Evolutionary conservation across 2,329 filamentous ascomycete species (phyloP), one percentile per base, ranked within the genome.

Genomic region (Elsinoe necatrix): DNA sequence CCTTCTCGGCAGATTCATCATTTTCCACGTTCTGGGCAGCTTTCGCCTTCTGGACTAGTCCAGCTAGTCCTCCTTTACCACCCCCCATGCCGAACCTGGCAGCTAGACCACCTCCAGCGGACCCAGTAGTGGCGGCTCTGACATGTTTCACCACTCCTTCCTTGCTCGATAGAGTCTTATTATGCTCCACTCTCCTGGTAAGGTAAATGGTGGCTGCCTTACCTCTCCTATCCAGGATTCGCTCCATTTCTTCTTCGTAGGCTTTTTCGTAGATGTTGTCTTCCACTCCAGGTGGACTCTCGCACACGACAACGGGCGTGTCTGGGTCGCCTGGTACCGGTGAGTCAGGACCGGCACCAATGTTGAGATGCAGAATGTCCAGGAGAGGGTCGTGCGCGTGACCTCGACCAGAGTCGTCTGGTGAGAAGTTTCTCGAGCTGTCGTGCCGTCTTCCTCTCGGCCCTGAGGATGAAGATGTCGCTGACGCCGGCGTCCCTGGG

Each of bases 181-280:
- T 67, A 55, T 75, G 71, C 57, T 79, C 76, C 23, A 78, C 75
- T 29, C 75, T 69, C 11, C 75, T 69, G 0, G 72, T 77, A 11
- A 78, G 70, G 58, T 85, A 86, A 14, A 87, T 75, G 16, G 77
- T 83, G 1, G 83, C 76, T 31, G 68, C 65, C 23, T 72, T 69
- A 57, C 75, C 73, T 63, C 75, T 66, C 60, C 72, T 66, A 61
- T 74, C 70, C 27, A 80, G 72, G 64, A 96, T 92, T 14, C 85
- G 80, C 58, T 86, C 80, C 25, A 93, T 81, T 71, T 96, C 89
- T 59, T 87, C 81, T 65, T 88, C 83, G 68, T 95, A 96, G 0
- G 92, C 92, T 0, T 80, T 82, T 68, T 95, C 89, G 69, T 95
- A 96, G 58, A 97, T 85, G 66, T 93, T 84, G 63, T 89, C 89